Base-by-base conservation (phyloP, 345 rosid genomes). In the Camelina sativa region DNA sequence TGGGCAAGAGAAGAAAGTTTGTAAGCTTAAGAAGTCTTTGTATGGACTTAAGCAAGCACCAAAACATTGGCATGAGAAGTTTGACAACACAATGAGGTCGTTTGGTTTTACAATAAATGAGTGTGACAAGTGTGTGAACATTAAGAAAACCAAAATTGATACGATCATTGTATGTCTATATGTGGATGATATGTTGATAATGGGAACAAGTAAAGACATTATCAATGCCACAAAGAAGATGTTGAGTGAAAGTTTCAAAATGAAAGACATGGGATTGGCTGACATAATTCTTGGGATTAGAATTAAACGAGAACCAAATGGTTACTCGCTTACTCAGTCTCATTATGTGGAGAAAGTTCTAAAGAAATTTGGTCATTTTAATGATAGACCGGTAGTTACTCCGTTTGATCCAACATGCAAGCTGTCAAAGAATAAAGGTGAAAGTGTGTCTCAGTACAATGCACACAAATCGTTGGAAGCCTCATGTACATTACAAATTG, bases 31-130 rank as follows among this genome's bases (percentile, higher is more conserved):
- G 35, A 32, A 32, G 35, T 32, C 8, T 32, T 32, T 32, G 35
- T 32, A 32, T 32, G 57, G 11, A 32, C 44, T 30, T 28, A 65
- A 65, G 12, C 44, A 65, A 65, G 44, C 17, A 0, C 17, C 57
- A 48, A 57, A 48, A 32, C 17, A 65, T 1, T 65, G 69, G 57
- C 57, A 65, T 30, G 69, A 62, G 3, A 41, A 62, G 52, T 62
- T 62, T 40, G 35, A 28, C 4, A n/a, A 44, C 30, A 48, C 56
- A 28, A 44, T 64, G 40, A 62, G 11, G 1, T 41, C 37, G 0
- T 62, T 2, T 60, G 48, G 65, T 11, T 63, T 63, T 25, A 13
- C 35, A 32, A 32, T 32, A 32, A 32, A 32, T 32, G 35, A 25
- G 11, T 40, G 44, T 40, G 44, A 40, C 11, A 9, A 40, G 44